Conservation (phyloP, 495 filamentous ascomycete species). For the Pseudomonodictys pantanalensis region DNA sequence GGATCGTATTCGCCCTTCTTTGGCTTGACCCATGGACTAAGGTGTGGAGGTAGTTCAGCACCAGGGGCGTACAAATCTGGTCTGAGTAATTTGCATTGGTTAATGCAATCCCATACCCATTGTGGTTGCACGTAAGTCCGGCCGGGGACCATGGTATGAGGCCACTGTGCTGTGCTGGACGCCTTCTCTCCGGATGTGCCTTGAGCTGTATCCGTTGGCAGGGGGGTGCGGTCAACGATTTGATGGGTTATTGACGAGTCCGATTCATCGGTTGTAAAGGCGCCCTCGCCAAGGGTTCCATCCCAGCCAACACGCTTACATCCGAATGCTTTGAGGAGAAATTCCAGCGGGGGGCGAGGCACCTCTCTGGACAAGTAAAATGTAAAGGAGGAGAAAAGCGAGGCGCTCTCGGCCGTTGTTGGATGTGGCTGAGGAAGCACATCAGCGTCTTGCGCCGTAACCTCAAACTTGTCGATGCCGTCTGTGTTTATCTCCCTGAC, state of each 20-base stretch:
- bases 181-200: conserved; percentile 47
- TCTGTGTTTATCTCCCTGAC: conserved; percentile 48
- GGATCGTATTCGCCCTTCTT: conserved; percentile 85
- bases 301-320: conserved; percentile 98
- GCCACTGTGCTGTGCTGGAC: conserved; percentile 37
- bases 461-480: conserved; percentile 84
- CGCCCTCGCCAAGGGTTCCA: conserved; percentile 78
- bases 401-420: conserved; percentile 52
- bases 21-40: conserved; percentile 93
- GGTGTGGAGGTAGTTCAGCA: conserved; percentile 82
- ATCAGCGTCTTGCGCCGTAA: conserved; percentile 73
- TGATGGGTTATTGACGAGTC: conserved; percentile 93
- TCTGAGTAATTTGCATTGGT: conserved; percentile 79
- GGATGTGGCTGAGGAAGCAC: conserved; percentile 75
- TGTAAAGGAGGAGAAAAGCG: conserved; percentile 80
- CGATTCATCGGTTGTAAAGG: conserved; percentile 82
- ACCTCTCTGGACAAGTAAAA: conserved; percentile 94
- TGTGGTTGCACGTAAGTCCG: conserved; percentile 93
- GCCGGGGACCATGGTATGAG: conserved; percentile 71
- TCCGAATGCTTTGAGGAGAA: conserved; percentile 89
- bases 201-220: conserved; percentile 54
- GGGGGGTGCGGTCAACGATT: conserved; percentile 81
- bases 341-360: conserved; percentile 85
- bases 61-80: conserved; percentile 89
- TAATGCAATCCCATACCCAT: conserved; percentile 97